phyloP scores from a whole-genome alignment of 179 eudicot species.

The Drosera spatulata region DNA sequence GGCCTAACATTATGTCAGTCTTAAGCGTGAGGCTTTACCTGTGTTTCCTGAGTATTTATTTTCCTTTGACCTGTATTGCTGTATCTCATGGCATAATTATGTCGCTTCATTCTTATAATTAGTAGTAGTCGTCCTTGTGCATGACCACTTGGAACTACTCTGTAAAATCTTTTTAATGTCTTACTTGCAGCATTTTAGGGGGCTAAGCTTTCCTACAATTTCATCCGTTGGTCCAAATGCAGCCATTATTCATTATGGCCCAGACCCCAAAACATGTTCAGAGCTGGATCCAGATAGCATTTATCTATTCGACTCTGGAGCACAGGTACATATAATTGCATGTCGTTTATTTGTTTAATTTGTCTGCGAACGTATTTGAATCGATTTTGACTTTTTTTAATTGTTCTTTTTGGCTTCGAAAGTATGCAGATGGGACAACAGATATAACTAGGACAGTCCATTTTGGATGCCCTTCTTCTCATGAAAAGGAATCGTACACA shows the following conservation, averaged over 20 bases:
- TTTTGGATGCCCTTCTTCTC: conserved; percentile 83
- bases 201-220: conserved; percentile 94
- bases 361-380: not conserved
- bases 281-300: conserved; percentile 83
- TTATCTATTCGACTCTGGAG: conserved; percentile 89
- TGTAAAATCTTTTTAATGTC: conserved; percentile 7
- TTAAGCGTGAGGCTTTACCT: too few relatives aligned
- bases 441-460: conserved; percentile 96
- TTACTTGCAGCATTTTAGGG: conserved; percentile 67
- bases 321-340: conserved; percentile 43
- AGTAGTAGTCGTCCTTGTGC: not conserved
- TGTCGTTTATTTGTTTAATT: not conserved
- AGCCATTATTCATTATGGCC: conserved; percentile 79
- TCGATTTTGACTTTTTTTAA: not conserved
- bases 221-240: conserved; percentile 97
- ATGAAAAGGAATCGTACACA: conserved; percentile 92
- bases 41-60: too few relatives aligned
- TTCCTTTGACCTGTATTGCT: too few relatives aligned
- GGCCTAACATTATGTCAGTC: too few relatives aligned
- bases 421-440: conserved; percentile 98
- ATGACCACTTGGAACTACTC: not conserved
- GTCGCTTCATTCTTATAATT: not conserved
- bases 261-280: conserved; percentile 63
- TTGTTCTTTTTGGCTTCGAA: conserved; percentile 3
- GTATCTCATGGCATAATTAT: not conserved